Evolutionary conservation across 768 basidiomycete species (phyloP), one percentile per base, ranked within the genome.

Genomic region (Tylopilus plumbeoviolaceoides): DNA sequence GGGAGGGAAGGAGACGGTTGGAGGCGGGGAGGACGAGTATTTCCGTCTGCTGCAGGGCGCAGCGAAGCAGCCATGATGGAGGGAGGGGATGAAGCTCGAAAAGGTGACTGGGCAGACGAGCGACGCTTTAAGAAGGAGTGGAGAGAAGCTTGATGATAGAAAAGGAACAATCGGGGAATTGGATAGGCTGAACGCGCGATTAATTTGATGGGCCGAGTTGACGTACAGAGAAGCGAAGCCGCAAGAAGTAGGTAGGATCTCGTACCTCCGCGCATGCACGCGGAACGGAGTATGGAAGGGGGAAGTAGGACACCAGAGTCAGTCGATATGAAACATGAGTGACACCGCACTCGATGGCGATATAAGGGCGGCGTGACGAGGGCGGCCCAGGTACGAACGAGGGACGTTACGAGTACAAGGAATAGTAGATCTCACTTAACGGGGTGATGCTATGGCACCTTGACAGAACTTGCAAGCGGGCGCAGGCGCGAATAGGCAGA

Each of bases 1-100:
- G 86, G 86, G 59, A 87, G 74, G 12, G 86, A 87, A 9, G 85
- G 84, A 6, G 84, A 83, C 48, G 81, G 80, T 50, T 82, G 82
- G 35, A 84, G 72, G 42, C 79, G 78, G 17, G 77, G 74, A 44
- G 77, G 77, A 57, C 74, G 74, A 27, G 55, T 39, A 46, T 23
- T 47, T 46, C 53, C 31, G 44, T 60, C 66, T 56, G 53, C 59
- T 23, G 57, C 47, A 40, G 47, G 48, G 53, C 64, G 65, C 50
- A 63, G 56, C 54, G 62, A 63, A 50, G 53, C 44, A 44, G 62
- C 59, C 61, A 70, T 70, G 70, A 54, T 65, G 65, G 50, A 51
- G 47, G 49, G 39, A 59, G 43, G 46, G 56, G 60, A 58, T 64
- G 60, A 59, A 28, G 59, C 59, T 69, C 61, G 64, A 65, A 67